Conservation (phyloP, 352 stramenopile species). For the Pythium monospermum region DNA sequence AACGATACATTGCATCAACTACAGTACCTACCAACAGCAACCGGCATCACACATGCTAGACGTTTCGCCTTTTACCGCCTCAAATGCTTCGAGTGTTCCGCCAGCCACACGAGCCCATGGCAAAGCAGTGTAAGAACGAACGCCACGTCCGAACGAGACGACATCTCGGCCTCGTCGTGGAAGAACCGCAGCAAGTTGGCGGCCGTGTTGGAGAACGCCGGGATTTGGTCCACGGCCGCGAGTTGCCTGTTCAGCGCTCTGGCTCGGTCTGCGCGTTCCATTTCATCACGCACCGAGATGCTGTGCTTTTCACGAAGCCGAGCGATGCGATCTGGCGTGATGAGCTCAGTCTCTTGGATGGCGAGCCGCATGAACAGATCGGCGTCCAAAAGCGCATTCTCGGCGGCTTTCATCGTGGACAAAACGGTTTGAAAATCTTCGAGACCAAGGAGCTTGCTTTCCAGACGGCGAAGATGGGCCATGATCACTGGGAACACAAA, state of each 20-base stretch:
- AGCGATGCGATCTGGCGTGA: conserved; percentile 34
- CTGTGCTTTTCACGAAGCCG: conserved; percentile 47
- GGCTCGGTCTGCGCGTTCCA: conserved; percentile 58
- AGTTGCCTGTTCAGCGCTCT: conserved; percentile 66
- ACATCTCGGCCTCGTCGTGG: conserved; percentile 68
- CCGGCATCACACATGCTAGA: too few species aligned
- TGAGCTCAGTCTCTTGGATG: conserved; percentile 34
- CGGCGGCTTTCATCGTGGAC: conserved; percentile 64
- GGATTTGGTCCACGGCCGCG: conserved; percentile 68
- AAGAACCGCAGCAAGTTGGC: conserved; percentile 66
- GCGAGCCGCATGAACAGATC: conserved; percentile 55
- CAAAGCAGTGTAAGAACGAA: conserved; percentile 78
- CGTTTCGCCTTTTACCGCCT: conserved; percentile 27
- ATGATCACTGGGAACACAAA: conserved; percentile 85
- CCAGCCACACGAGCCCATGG: conserved; percentile 76
- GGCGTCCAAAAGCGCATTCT: conserved; percentile 57
- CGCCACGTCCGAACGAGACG: conserved; percentile 63
- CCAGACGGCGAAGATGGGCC: conserved; percentile 60
- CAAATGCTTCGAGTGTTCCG: conserved; percentile 65
- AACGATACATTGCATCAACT: too few species aligned
- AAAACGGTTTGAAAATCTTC: conserved; percentile 70
- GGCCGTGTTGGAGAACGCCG: conserved; percentile 65
- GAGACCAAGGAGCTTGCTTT: conserved; percentile 39
- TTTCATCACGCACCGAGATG: conserved; percentile 56
- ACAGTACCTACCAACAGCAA: too few species aligned